Percentiles rank a stretch among this genome's conserved stretches.
phyloP scores from a whole-genome alignment of 192 early-diverging fungal species.

The Coemansia erecta region DNA sequence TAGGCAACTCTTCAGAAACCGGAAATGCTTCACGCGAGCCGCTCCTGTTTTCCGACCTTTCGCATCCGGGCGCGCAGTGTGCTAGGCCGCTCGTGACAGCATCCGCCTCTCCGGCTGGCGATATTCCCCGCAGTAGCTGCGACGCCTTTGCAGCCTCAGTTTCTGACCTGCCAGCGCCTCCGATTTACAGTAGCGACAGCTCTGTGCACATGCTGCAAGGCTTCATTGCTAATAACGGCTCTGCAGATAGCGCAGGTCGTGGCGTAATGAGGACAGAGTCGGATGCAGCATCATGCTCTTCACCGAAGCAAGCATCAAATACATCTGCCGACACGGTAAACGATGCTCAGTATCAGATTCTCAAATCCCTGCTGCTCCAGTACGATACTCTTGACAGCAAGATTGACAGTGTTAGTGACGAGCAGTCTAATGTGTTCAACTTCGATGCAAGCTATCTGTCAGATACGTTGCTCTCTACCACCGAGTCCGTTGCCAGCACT shows the following conservation, averaged over 20 bases:
- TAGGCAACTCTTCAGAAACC: background rate
- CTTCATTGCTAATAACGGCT: background rate
- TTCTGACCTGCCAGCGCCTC: conserved; percentile 9
- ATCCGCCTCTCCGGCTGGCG: background rate
- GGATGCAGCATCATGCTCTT: background rate
- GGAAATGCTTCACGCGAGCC: conserved; percentile 1
- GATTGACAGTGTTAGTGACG: background rate
- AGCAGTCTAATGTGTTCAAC: background rate
- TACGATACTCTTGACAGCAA: conserved; percentile 14
- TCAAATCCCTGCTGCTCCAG: conserved; percentile 33
- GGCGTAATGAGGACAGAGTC: no score
- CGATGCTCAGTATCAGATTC: conserved; percentile 25
- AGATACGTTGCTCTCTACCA: background rate
- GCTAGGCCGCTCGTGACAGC: conserved; percentile 1
- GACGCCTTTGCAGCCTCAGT: background rate
- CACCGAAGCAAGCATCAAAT: background rate
- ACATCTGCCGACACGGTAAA: background rate
- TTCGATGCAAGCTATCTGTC: background rate
- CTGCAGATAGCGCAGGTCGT: conserved; percentile 1
- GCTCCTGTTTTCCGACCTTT: conserved; percentile 29
- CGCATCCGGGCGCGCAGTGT: background rate
- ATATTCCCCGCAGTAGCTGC: background rate
- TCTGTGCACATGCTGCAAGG: conserved; percentile 4
- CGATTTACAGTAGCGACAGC: background rate
- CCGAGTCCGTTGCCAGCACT: background rate